Conservation (phyloP, 169 alveolate species). For the Eimeria sp. region DNA sequence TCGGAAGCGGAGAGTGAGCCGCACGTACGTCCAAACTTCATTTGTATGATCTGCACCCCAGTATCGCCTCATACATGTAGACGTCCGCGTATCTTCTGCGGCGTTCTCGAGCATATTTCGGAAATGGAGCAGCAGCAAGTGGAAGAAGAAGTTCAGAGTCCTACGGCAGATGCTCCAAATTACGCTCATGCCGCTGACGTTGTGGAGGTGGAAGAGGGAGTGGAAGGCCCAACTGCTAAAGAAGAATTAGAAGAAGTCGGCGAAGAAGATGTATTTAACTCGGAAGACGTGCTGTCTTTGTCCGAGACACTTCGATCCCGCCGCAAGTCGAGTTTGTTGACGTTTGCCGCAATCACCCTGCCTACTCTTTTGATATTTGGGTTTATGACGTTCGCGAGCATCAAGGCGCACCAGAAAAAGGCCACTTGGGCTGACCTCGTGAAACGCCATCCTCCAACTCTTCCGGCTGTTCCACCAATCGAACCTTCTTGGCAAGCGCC, state of each 20-base stretch:
- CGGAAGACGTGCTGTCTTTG: neutral
- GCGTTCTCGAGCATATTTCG: neutral
- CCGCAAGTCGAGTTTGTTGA: neutral
- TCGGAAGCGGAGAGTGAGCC: neutral
- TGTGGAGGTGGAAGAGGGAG: neutral
- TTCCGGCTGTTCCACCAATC: neutral
- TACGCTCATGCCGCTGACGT: neutral
- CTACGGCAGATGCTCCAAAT: neutral
- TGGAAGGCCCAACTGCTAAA: neutral
- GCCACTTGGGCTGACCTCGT: neutral
- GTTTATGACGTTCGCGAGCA: neutral
- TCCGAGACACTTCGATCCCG: neutral
- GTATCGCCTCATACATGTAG: neutral
- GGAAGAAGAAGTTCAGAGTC: neutral
- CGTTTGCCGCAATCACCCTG: neutral
- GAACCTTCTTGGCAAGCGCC: constrained; percentile 33
- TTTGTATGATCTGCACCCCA: neutral
- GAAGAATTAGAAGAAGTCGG: neutral
- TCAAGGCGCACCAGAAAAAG: constrained; percentile 1
- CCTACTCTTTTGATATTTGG: neutral
- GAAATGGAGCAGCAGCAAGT: neutral
- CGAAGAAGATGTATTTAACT: neutral
- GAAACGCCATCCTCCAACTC: neutral
- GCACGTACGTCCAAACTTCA: neutral
- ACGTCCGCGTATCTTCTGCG: neutral